Base-by-base conservation (phyloP, 345 rosid species). In the Eutrema heterophyllum region DNA sequence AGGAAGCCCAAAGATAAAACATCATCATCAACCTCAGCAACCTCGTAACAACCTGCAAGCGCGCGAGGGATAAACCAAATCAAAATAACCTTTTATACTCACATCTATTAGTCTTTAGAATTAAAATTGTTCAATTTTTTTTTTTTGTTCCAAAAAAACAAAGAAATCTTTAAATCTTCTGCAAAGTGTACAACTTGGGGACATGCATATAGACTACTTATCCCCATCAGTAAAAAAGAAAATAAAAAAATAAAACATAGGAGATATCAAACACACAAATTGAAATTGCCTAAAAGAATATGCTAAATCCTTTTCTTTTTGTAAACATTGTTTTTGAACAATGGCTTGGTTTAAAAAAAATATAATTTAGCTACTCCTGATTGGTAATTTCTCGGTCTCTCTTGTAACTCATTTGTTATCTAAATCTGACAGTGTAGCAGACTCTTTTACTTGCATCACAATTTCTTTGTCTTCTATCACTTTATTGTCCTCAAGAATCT, bases 261-360 rank as follows among this genome's bases (percentile, higher is more conserved):
- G 6, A 64, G 14, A 64, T 55, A 64, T 64, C 40, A 73, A 64
- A 55, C 41, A 44, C 77, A 35, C 16, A 45, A 44, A 73, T 26
- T 64, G 50, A 64, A 73, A 64, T 73, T 55, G 40, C 71, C 77
- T 55, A 64, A 73, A 21, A 73, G 48, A 64, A 54, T 40, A 10
- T 45, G 57, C 65, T 55, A 35, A 55, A n/a, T 44, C 9, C 4
- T 24, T 52, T 40, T 9, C 0, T 44, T 18, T 16, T 45, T 43
- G 8, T 45, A 21, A 40, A n/a, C 36, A 41, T 14, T 33, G 12
- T 45, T 48, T 24, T 57, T 41, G 24, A 70, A 70, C 38, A 44
- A 45, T 57, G 40, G 33, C 13, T 52, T 53, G 48, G 64, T 53
- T 50, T 6, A n/a, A 13, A 62, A 71, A 5, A 13, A 3, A n/a